A percentile compares a stretch with the other conserved stretches of the same genome.
phyloP scores from a whole-genome alignment of 768 basidiomycete species.

The Leccinum truebloodii region DNA sequence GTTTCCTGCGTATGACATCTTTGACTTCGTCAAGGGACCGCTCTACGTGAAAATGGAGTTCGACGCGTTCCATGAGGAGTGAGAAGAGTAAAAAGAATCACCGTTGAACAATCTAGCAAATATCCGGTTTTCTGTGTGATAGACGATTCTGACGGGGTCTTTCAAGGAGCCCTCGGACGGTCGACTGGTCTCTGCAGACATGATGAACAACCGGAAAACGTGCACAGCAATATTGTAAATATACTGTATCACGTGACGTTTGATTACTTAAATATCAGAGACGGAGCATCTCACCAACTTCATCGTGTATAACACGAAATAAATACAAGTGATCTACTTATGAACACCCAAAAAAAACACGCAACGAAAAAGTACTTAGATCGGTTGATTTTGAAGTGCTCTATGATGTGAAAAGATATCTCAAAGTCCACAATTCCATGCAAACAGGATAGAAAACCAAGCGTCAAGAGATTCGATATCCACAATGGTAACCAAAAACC shows the following conservation, averaged over 20 bases:
- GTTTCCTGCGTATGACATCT: conserved; percentile 59
- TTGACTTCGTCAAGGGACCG: conserved; percentile 59
- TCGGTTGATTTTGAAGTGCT: conserved; percentile 10
- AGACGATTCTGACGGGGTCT: conserved; percentile 36
- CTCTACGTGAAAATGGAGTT: conserved; percentile 42
- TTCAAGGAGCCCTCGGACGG: not conserved
- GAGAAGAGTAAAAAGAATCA: conserved; percentile 12
- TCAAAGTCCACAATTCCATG: conserved; percentile 24
- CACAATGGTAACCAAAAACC: not conserved
- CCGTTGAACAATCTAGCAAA: conserved; percentile 48
- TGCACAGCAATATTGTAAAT: not conserved
- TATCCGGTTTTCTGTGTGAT: conserved; percentile 34
- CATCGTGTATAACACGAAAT: not conserved
- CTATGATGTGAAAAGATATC: conserved; percentile 11
- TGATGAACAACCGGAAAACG: not conserved
- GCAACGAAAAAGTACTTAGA: conserved; percentile 1
- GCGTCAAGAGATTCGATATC: conserved; percentile 10
- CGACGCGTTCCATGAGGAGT: not conserved
- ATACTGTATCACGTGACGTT: not conserved
- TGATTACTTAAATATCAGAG: too few relatives aligned
- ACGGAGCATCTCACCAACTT: not conserved
- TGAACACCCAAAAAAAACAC: conserved; percentile 6
- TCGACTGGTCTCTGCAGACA: conserved; percentile 13
- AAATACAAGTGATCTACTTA: not conserved
- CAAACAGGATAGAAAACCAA: conserved; percentile 11